Conservation (phyloP, 2,329 filamentous ascomycete genomes). For the Diplodia intermedia region DNA sequence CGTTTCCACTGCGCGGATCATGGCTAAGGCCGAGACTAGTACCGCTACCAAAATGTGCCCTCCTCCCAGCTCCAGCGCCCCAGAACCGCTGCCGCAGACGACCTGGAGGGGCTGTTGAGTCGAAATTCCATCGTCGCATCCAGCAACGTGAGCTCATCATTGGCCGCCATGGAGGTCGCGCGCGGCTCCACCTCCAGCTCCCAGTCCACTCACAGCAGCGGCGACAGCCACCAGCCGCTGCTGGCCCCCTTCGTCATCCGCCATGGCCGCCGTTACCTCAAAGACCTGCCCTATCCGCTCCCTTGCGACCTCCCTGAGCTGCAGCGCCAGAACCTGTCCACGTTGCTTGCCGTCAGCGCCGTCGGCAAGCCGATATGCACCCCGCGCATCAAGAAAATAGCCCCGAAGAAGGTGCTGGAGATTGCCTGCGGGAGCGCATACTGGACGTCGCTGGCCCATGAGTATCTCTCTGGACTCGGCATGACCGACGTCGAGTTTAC, state of each 20-base stretch:
- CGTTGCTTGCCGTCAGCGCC: slow-evolving; percentile 79
- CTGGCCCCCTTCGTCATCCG: slow-evolving; percentile 70
- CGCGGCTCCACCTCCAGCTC: slow-evolving; percentile 50
- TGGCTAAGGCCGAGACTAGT: slow-evolving; percentile 33
- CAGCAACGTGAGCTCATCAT: slow-evolving; percentile 33
- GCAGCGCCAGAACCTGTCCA: slow-evolving; percentile 84
- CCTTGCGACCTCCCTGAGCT: slow-evolving; percentile 87
- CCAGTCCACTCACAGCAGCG: slow-evolving; percentile 45
- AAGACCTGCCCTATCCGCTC: slow-evolving; percentile 82
- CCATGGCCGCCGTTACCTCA: slow-evolving; percentile 83
- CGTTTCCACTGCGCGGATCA: slow-evolving; percentile 25
- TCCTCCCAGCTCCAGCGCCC: slow-evolving; percentile 29
- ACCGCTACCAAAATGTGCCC: slow-evolving; percentile 33
- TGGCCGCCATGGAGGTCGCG: slow-evolving; percentile 45
- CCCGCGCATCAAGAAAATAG: slow-evolving; percentile 67
- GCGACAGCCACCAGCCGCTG: slow-evolving; percentile 36
- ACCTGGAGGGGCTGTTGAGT: slow-evolving; percentile 30
- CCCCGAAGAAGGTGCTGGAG: slow-evolving; percentile 81
- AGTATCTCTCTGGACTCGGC: slow-evolving; percentile 74
- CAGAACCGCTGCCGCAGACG: slow-evolving; percentile 26
- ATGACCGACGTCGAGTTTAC: slow-evolving; percentile 76
- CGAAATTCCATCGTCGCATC: slow-evolving; percentile 30
- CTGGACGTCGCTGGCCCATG: slow-evolving; percentile 88
- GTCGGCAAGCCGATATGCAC: slow-evolving; percentile 82
- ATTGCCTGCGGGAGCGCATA: slow-evolving; percentile 86